Base-by-base conservation (phyloP, 169 alveolate species). In the Cryptosporidium bovis region DNA sequence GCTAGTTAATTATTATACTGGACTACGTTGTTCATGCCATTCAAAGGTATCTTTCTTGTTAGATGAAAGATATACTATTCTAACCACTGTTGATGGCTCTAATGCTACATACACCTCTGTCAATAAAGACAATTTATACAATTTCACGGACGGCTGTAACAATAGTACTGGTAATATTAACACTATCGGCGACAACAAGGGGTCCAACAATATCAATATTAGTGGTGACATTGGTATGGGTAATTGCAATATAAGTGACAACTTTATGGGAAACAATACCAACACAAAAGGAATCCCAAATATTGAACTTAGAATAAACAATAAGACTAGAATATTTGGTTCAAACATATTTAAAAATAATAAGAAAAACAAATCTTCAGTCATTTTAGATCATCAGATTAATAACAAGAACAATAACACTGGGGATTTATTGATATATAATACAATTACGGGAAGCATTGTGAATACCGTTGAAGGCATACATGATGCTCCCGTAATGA, bases 401-500 rank as follows among this genome's bases (percentile, higher is more conserved):
- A 55, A 20, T 7, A 55, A 18, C 8, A 77, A 60, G n/a, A 55
- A 2, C 12, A 77, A 77, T 29, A 68, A 68, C 15, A 15, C 58
- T 16, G 87, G 87, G 12, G 87, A 77, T 62, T 53, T 77, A 27
- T 56, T 77, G 29, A 60, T 77, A 12, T 77, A 46, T 44, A 77
- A 77, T 27, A 44, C 87, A 15, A 8, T 77, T n/a, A 56, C 69
- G 0, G 87, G 87, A 24, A 77, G 27, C 40, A 48, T 77, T 8
- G 46, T 77, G 13, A 60, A 71, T 2, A 46, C 62, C 18, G 64
- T 77, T 24, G 77, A 77, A 31, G 87, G 87, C 20, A 34, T 77
- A 7, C 87, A 77, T 50, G 87, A 77, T n/a, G 87, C 87, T 29
- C 87, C 87, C 27, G 62, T 77, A 10, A 77, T 77, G 87, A 62